These are phyloP conservation scores for Elaeagnus macrophylla DNA, from an alignment of 306 rosid genomes.

Conservation along the genomic window DNA sequence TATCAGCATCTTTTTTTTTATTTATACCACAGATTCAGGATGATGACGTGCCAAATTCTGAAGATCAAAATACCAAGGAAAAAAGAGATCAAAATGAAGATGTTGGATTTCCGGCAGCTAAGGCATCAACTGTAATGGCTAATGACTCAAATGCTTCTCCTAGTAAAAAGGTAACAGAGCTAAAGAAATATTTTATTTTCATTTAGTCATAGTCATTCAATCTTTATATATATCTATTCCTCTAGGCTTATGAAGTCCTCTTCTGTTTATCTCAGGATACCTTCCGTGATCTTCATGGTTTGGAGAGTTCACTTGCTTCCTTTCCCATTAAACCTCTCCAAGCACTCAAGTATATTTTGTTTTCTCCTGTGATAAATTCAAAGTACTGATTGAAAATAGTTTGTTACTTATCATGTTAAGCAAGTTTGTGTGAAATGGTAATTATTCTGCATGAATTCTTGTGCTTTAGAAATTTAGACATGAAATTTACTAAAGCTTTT, in stretches of 20 bases:
- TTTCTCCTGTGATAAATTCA: not conserved
- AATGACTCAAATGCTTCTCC: slow-evolving; percentile 44
- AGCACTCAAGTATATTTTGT: slow-evolving; percentile 71
- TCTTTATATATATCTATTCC: slow-evolving; percentile 10
- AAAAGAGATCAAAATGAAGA: slow-evolving; percentile 31
- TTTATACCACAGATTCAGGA: slow-evolving; percentile 86
- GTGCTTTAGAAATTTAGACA: not conserved
- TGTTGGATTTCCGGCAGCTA: slow-evolving; percentile 37
- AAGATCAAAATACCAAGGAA: slow-evolving; percentile 45
- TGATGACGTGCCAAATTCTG: slow-evolving; percentile 43
- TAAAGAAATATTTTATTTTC: slow-evolving; percentile 8
- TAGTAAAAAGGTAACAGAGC: slow-evolving; percentile 46
- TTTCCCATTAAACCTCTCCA: slow-evolving; percentile 79
- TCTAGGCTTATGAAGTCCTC: slow-evolving; percentile 16
- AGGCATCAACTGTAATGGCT: slow-evolving; percentile 27
- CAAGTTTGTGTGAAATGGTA: not conserved
- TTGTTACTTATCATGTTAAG: not conserved
- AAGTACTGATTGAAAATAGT: not conserved
- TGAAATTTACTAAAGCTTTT: not conserved
- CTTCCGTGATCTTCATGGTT: slow-evolving; percentile 56
- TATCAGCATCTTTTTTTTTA: slow-evolving; percentile 14
- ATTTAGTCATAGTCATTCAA: not conserved
- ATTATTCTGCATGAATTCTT: not conserved
- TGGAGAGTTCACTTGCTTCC: slow-evolving; percentile 79
- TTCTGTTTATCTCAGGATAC: slow-evolving; percentile 53